These are phyloP conservation scores for Cucurbita pepo DNA, from an alignment of 306 rosid species.

Conservation along the genomic window DNA sequence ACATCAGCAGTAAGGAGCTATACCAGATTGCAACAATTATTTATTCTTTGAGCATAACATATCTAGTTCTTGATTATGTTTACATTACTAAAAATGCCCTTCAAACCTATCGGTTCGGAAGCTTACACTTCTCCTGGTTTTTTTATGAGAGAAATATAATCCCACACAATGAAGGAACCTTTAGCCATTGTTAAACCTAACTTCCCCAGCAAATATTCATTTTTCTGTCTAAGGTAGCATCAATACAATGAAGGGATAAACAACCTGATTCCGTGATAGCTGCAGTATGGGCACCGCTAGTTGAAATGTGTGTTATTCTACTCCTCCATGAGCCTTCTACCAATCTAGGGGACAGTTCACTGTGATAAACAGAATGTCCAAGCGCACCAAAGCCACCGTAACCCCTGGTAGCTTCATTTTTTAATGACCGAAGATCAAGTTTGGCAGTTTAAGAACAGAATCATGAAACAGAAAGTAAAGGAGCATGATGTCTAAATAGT, in stretches of 20 bases:
- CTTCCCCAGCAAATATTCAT: not conserved
- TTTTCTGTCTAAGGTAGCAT: not conserved
- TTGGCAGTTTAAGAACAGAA: constrained; percentile 10
- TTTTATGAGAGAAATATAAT: not conserved
- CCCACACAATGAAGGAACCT: not conserved
- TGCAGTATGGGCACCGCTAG: constrained; percentile 87
- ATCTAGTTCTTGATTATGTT: not conserved
- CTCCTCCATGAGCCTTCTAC: constrained; percentile 80
- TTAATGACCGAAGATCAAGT: constrained; percentile 23
- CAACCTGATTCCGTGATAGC: constrained; percentile 69
- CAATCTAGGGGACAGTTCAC: constrained; percentile 68
- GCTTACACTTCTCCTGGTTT: not conserved
- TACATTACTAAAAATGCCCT: not conserved
- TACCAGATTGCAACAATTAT: not conserved
- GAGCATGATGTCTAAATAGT: not conserved
- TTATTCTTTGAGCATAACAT: not conserved
- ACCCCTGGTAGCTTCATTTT: constrained; percentile 79
- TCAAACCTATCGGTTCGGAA: not conserved
- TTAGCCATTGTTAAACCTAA: not conserved
- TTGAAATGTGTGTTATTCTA: constrained; percentile 51
- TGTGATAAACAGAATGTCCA: constrained; percentile 72
- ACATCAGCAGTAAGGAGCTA: not conserved
- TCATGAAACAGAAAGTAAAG: not conserved
- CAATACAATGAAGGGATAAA: not conserved
- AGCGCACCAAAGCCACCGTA: constrained; percentile 98